phyloP scores from a whole-genome alignment of 805 yeast genomes.

The Suhomyces canberraensis region DNA sequence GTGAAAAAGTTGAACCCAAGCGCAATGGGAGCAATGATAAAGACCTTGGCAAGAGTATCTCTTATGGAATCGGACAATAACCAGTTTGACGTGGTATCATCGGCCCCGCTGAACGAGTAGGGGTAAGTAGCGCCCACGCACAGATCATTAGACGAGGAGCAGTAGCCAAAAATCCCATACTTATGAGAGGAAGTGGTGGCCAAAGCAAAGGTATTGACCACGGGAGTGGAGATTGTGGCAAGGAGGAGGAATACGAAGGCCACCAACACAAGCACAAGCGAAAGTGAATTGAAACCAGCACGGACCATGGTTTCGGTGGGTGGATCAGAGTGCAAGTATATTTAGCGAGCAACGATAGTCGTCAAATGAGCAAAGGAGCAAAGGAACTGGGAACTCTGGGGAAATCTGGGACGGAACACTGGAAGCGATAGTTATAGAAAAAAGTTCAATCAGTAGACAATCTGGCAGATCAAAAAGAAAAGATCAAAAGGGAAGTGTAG shows the following conservation, averaged over 20 bases:
- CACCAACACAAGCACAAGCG: conserved; percentile 43
- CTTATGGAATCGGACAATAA: conserved; percentile 44
- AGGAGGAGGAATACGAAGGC: conserved; percentile 63
- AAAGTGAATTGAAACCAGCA: conserved; percentile 35
- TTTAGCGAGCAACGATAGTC: conserved; percentile 6
- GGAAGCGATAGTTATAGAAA: too few species aligned
- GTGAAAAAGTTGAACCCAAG: conserved; percentile 54
- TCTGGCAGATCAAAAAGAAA: not conserved
- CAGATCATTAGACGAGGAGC: conserved; percentile 28
- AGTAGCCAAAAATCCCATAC: conserved; percentile 71
- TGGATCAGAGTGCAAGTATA: too few species aligned
- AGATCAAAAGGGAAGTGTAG: not conserved
- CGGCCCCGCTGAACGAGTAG: conserved; percentile 34
- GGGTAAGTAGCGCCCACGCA: conserved; percentile 49
- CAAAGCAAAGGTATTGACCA: conserved; percentile 44
- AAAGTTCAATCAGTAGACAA: too few species aligned
- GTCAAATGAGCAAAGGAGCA: too few species aligned
- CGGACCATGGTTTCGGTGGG: conserved; percentile 9
- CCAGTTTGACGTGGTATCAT: conserved; percentile 43
- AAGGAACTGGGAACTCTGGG: too few species aligned
- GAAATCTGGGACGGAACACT: too few species aligned
- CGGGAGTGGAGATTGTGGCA: conserved; percentile 62
- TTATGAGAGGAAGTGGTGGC: conserved; percentile 44
- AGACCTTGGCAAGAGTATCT: conserved; percentile 48
- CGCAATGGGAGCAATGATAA: conserved; percentile 64